Conservation (phyloP, 2,329 filamentous ascomycete species). For the Xylaria polymorpha region DNA sequence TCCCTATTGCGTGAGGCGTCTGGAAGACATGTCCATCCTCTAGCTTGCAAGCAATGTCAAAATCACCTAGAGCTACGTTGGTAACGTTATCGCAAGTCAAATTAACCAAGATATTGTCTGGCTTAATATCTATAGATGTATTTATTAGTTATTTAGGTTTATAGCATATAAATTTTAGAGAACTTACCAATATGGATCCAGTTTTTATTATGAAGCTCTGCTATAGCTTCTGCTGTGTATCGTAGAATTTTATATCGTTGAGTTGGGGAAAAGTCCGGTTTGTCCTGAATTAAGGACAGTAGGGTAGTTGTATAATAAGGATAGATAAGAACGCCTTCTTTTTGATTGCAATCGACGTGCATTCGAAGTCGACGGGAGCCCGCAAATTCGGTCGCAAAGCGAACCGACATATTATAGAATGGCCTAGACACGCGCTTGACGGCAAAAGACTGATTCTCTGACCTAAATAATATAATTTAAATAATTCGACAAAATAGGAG, state of each 20-base stretch:
- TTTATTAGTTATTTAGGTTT: constrained; percentile 25
- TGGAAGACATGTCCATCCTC: constrained; percentile 43
- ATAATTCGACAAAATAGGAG: constrained; percentile 12
- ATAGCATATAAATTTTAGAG: not conserved
- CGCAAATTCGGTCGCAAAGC: constrained; percentile 50
- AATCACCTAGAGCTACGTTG: constrained; percentile 52
- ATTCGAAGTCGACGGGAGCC: constrained; percentile 51
- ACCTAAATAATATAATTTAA: not conserved
- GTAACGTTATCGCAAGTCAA: constrained; percentile 51
- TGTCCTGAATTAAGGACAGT: constrained; percentile 49
- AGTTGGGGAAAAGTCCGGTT: constrained; percentile 47
- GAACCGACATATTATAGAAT: constrained; percentile 50
- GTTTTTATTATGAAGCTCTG: constrained; percentile 52
- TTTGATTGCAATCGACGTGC: constrained; percentile 51
- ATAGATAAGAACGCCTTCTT: constrained; percentile 52
- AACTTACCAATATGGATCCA: constrained; percentile 52
- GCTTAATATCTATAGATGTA: constrained; percentile 53
- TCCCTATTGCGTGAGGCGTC: constrained; percentile 50
- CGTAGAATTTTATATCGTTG: constrained; percentile 52
- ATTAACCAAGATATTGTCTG: constrained; percentile 54
- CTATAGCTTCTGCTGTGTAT: constrained; percentile 50
- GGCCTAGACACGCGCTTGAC: constrained; percentile 48
- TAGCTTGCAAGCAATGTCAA: constrained; percentile 52
- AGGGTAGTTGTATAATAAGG: constrained; percentile 51
- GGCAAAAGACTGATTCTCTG: constrained; percentile 48